Evolutionary conservation across 129 eudicot species (phyloP), one percentile per base, ranked within the genome.

Genomic region (Helianthus annuus): DNA sequence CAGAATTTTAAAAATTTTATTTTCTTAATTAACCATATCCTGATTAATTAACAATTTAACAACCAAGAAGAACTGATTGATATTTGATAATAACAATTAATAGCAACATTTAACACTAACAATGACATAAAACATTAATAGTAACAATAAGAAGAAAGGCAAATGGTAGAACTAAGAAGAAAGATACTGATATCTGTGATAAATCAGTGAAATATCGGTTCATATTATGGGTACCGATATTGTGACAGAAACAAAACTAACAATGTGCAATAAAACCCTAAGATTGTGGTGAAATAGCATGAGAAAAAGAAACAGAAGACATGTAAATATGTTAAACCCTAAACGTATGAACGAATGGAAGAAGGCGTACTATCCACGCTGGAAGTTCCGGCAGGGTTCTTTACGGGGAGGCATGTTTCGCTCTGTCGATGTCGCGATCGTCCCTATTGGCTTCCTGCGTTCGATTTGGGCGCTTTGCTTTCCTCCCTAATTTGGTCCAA

Each of bases 301-400:
- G 39, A 12, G 19, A 36, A 38, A 53, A 70, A 29, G 34, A 29
- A 29, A 29, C 40, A 1, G 14, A 69, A 51, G 49, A 17, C 11
- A 4, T 24, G 22, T 39, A 55, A 54, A 39, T 5, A 53, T 11
- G 24, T 15, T 12, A 48, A 76, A 76, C 58, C 68, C 62, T 68
- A 44, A 34, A 14, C 12, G 6, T 24, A 61, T 36, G 19, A 62
- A 68, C 4, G 12, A 10, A 59, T 14, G 49, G 66, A 57, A 27
- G 75, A 46, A 1, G 65, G 58, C 69, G 64, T 75, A 89, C 97
- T 77, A 83, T 60, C 97, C 97, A 64, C 94, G 93, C 77, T 84
- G 91, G 81, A 92, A 92, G 76, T 92, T 84, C 78, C 97, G 80
- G 79, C 97, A 92, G 17, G 73, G 80, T 74, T 86, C 90, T 80